These are phyloP conservation scores for Globisporangium lucens DNA, from an alignment of 352 stramenopile genomes.

Conservation along the genomic window DNA sequence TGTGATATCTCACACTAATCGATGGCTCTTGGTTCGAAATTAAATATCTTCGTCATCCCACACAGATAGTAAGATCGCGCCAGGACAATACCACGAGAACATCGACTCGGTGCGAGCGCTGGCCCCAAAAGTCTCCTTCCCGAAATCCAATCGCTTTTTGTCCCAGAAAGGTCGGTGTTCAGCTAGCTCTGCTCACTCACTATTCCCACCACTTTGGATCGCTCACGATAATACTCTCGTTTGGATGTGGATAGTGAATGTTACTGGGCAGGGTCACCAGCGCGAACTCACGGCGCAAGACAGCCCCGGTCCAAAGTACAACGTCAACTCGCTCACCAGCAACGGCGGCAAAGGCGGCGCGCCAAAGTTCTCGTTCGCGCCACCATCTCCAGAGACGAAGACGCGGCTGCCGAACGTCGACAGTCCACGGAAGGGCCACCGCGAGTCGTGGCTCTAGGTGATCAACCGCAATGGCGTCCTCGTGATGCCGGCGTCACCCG, in stretches of 20 bases:
- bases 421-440: conserved; percentile 50
- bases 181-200: background rate
- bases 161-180: conserved; percentile 65
- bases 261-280: conserved; percentile 60
- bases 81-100: conserved; percentile 69
- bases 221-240: background rate
- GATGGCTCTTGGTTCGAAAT: background rate
- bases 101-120: conserved; percentile 57
- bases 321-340: conserved; percentile 49
- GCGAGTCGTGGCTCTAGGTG: conserved; percentile 77
- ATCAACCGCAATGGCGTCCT: conserved; percentile 84
- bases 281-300: conserved; percentile 72
- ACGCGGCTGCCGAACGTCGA: conserved; percentile 53
- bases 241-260: conserved; percentile 40
- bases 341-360: conserved; percentile 54
- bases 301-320: conserved; percentile 84
- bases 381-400: conserved; percentile 45
- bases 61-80: conserved; percentile 54
- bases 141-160: conserved; percentile 75
- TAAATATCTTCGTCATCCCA: conserved; percentile 7
- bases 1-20: background rate
- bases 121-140: conserved; percentile 71
- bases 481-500: conserved; percentile 56
- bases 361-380: conserved; percentile 65
- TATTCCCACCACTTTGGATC: background rate